Percentiles rank a stretch among this genome's conserved stretches.
Evolutionary conservation across 2,329 filamentous ascomycete species (phyloP).

Genomic region (Colletotrichum noveboracense): DNA sequence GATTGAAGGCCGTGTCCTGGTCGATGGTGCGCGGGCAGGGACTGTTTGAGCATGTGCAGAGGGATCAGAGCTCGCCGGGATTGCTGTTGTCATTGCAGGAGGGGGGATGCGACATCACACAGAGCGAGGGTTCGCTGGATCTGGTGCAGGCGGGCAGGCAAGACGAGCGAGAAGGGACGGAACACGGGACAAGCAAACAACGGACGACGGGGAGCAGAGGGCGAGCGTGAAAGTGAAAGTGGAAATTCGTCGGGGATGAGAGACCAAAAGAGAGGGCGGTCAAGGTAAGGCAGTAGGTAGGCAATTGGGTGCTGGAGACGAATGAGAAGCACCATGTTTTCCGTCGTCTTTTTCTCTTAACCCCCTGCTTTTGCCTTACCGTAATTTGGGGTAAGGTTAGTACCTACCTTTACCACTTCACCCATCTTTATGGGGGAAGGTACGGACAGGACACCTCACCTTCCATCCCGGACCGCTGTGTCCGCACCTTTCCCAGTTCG

Average conservation of each 20-base stretch:
- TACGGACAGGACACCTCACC: background rate
- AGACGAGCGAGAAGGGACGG: background rate
- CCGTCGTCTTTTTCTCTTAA: background rate
- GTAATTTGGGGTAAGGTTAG: background rate
- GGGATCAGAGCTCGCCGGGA: conserved; percentile 35
- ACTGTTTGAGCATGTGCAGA: conserved; percentile 29
- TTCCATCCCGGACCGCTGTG: background rate
- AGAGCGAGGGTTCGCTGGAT: background rate
- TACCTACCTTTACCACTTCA: background rate
- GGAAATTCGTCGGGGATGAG: conserved; percentile 1
- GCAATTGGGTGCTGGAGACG: background rate
- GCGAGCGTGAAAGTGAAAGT: background rate
- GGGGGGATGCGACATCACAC: conserved; percentile 4
- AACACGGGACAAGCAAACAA: background rate
- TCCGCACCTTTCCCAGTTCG: background rate
- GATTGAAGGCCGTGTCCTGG: conserved; percentile 38
- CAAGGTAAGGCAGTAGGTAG: background rate
- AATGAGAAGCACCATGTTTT: background rate
- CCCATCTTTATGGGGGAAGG: background rate
- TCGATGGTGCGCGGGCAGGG: conserved; percentile 40
- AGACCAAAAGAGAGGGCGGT: background rate
- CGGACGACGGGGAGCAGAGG: background rate
- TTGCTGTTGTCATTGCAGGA: conserved; percentile 38
- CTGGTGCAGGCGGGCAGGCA: background rate
- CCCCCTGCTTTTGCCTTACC: background rate